These are phyloP conservation scores for Pichiaceae sp. DNA, from an alignment of 1,139 yeast species.

Conservation along the genomic window DNA sequence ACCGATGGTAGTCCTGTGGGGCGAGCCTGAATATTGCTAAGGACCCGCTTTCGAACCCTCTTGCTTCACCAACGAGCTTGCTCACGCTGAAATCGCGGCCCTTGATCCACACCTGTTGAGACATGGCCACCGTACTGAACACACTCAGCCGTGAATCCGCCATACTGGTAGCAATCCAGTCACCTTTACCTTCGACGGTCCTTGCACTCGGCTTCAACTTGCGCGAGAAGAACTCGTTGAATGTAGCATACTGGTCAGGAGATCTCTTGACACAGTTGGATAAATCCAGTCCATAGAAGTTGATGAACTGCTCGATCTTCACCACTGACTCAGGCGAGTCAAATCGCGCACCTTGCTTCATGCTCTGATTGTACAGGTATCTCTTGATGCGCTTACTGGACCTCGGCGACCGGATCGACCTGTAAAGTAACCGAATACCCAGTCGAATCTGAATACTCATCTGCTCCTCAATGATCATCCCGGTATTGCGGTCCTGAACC, in stretches of 20 bases:
- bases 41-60: constrained; percentile 39
- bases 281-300: constrained; percentile 70
- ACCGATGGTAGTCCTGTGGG: constrained; percentile 94
- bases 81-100: constrained; percentile 68
- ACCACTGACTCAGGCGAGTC: constrained; percentile 59
- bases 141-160: constrained; percentile 86
- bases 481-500: constrained; percentile 87
- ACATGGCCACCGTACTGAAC: constrained; percentile 51
- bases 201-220: constrained; percentile 66
- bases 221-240: constrained; percentile 86
- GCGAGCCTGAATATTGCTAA: constrained; percentile 82
- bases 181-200: constrained; percentile 49
- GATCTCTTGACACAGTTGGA: constrained; percentile 53
- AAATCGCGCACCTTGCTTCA: constrained; percentile 79
- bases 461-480: constrained; percentile 82
- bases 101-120: constrained; percentile 84
- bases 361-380: constrained; percentile 54
- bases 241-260: constrained; percentile 48
- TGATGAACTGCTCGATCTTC: constrained; percentile 70
- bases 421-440: constrained; percentile 78
- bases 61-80: constrained; percentile 46
- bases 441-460: constrained; percentile 83
- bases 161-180: constrained; percentile 56
- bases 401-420: constrained; percentile 55
- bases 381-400: constrained; percentile 34